These are phyloP conservation scores for Lipomyces yamanashiensis DNA, from an alignment of 805 yeast genomes.

Conservation along the genomic window DNA sequence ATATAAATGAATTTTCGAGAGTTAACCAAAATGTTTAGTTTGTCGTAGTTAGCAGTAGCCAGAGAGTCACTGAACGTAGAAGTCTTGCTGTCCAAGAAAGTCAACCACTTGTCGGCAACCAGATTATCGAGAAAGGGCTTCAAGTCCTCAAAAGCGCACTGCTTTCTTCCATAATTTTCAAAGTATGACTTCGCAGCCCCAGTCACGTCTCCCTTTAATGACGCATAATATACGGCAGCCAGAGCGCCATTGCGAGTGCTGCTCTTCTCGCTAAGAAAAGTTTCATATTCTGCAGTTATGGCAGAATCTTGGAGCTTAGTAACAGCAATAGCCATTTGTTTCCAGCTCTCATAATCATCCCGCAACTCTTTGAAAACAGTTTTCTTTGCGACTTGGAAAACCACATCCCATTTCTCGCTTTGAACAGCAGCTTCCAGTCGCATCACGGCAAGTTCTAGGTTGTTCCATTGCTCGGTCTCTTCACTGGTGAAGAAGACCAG, in stretches of 20 bases:
- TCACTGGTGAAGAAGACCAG: conserved; percentile 41
- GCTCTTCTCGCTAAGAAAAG: conserved; percentile 43
- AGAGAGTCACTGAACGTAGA: background rate
- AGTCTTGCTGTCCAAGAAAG: conserved; percentile 23
- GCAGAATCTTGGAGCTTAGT: conserved; percentile 40
- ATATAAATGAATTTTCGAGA: conserved; percentile 55
- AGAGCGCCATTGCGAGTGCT: conserved; percentile 61
- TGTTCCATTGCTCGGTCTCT: conserved; percentile 45
- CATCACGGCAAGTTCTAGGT: conserved; percentile 63
- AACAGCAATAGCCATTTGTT: conserved; percentile 55
- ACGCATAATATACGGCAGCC: conserved; percentile 56
- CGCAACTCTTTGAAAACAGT: conserved; percentile 53
- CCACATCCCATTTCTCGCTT: conserved; percentile 50
- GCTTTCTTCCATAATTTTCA: conserved; percentile 55
- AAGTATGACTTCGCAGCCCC: conserved; percentile 50
- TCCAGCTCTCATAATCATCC: conserved; percentile 83
- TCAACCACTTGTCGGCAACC: conserved; percentile 41
- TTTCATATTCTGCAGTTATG: conserved; percentile 45
- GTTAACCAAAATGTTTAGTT: conserved; percentile 46
- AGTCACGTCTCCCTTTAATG: conserved; percentile 18
- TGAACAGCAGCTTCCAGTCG: conserved; percentile 51
- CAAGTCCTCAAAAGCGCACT: conserved; percentile 70
- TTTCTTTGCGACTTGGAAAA: conserved; percentile 50
- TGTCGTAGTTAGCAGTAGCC: conserved; percentile 1
- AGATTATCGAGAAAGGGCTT: conserved; percentile 42